Conservation (phyloP, 805 yeast genomes). For the Torulaspora microellipsoides region DNA sequence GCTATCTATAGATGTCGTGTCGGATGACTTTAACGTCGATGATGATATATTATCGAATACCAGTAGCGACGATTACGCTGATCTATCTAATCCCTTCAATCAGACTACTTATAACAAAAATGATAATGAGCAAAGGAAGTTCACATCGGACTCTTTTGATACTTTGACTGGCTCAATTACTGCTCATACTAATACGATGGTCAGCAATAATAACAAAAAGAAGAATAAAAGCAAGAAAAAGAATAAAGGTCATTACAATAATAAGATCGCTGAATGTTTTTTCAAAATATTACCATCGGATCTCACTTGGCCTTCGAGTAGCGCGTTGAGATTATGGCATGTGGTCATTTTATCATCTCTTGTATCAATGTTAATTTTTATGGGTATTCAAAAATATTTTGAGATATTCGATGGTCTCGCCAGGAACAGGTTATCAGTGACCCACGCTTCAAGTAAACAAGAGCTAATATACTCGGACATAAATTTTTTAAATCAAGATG, state of each 20-base stretch:
- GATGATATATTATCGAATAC: constrained; percentile 22
- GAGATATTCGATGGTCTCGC: constrained; percentile 3
- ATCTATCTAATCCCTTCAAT: constrained; percentile 7
- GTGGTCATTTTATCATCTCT: constrained; percentile 12
- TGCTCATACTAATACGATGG: neutral
- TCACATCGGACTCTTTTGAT: constrained; percentile 12
- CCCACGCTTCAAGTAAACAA: constrained; percentile 3
- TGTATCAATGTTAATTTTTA: constrained; percentile 10
- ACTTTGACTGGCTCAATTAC: constrained; percentile 15
- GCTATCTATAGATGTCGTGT: constrained; percentile 8
- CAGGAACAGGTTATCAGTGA: constrained; percentile 1
- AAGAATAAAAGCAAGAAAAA: neutral
- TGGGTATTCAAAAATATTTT: constrained; percentile 10
- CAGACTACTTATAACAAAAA: neutral
- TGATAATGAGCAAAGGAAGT: neutral
- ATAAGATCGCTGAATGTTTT: too few relatives aligned
- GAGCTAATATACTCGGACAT: constrained; percentile 11
- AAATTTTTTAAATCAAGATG: constrained; percentile 10
- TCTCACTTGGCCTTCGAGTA: too few relatives aligned
- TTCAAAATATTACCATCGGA: too few relatives aligned
- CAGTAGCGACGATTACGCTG: constrained; percentile 20
- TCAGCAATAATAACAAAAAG: neutral
- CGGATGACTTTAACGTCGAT: constrained; percentile 15
- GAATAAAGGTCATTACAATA: too few relatives aligned
- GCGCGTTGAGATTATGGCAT: constrained; percentile 13